Base-by-base conservation (phyloP, 306 rosid species). In the Ceratonia siliqua region DNA sequence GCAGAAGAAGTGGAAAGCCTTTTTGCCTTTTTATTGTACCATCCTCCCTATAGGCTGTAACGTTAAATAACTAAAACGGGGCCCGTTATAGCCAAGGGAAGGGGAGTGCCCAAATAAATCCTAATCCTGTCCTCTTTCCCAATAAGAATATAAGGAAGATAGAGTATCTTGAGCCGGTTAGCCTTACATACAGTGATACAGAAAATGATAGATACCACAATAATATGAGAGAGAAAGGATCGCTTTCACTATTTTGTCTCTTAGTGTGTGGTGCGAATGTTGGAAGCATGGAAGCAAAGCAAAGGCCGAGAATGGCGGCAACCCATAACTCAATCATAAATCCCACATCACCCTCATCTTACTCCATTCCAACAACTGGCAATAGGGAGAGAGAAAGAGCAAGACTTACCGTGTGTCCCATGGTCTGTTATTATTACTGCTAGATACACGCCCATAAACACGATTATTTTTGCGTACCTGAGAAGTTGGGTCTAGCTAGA, bases 201-300 rank as follows among this genome's bases (percentile, higher is more conserved):
- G 83, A 83, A 79, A 84, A 82, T 74, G 85, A 87, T 77, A 68
- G 90, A 84, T 87, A 46, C 74, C 77, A 27, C 62, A 58, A 74
- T 75, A 72, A 79, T 78, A 84, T n/a, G 81, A 76, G 48, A 74
- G 86, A 74, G 79, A 67, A 15, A 32, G 59, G 36, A 66, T 74
- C 21, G 39, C 18, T 76, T 81, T 79, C 62, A 54, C 73, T 73
- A 53, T 8, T 84, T 86, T 89, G 91, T 85, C 91, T 28, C 43
- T 7, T 85, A 83, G 87, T 85, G 85, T 43, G 62, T 62, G 85
- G 88, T 89, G 93, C 91, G 93, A 91, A 91, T 91, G 96, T 91
- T 89, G 93, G 93, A 87, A 87, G 90, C 78, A 91, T 86, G 96
- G 96, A 86, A 74, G 95, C 96, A 89, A 81, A 82, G 70, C 89